Percentiles rank a stretch among this genome's conserved stretches.
These are phyloP conservation scores for Solanum pimpinellifolium DNA, from an alignment of 257 asterid genomes.

Conservation along the genomic window DNA sequence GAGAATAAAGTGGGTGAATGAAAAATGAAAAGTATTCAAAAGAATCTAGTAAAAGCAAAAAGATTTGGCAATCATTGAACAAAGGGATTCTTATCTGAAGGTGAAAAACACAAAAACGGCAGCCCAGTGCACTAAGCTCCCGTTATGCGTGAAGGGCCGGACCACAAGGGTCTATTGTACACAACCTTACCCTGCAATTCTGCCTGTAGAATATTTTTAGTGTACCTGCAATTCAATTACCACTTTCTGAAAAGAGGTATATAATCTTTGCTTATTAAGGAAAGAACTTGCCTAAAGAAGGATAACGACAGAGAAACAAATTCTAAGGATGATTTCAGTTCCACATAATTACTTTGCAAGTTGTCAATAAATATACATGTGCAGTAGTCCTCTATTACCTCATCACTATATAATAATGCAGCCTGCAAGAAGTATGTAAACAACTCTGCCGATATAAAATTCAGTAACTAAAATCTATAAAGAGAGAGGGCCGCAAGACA, in stretches of 20 bases:
- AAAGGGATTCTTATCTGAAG: background rate
- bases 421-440: background rate
- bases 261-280: background rate
- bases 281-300: background rate
- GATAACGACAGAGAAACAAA: background rate
- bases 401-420: background rate
- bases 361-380: background rate
- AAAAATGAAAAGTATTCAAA: background rate
- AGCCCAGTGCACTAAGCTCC: background rate
- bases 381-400: background rate
- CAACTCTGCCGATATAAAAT: background rate
- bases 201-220: background rate
- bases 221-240: background rate
- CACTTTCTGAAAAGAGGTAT: background rate
- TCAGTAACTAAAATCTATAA: background rate
- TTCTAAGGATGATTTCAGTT: background rate
- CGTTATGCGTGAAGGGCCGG: background rate
- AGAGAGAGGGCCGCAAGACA: background rate
- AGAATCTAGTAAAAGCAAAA: slow-evolving; percentile 7
- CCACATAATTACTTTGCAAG: background rate
- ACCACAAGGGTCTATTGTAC: background rate
- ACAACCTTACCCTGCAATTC: background rate
- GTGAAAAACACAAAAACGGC: background rate
- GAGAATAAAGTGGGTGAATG: slow-evolving; percentile 19
- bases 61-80: background rate